Conservation (phyloP, 257 asterid species). For the Solanum microdontum region DNA sequence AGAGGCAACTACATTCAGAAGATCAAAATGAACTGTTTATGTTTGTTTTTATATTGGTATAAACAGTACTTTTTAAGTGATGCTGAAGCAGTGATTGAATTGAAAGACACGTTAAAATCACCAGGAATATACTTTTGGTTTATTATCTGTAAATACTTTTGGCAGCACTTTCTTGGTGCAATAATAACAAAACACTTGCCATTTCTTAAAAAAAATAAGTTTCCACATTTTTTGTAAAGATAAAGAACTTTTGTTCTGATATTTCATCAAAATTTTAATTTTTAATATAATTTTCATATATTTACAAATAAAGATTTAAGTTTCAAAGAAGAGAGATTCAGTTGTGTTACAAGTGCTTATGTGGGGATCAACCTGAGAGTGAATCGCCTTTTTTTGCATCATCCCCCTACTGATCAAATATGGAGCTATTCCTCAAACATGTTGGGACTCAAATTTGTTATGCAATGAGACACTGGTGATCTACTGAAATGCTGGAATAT, state of each 20-base stretch:
- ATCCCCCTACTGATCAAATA: not conserved
- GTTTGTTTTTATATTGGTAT: not conserved
- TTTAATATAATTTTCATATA: not conserved
- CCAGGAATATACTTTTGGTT: not conserved
- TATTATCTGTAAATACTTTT: not conserved
- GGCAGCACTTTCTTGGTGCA: not conserved
- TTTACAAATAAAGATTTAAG: not conserved
- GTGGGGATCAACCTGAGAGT: not conserved
- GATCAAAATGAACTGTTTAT: not conserved
- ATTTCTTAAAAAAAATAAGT: not conserved
- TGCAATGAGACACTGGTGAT: not conserved
- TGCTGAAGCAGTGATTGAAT: not conserved
- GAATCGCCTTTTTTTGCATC: not conserved
- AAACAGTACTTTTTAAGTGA: not conserved
- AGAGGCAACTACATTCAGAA: not conserved
- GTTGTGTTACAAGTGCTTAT: not conserved
- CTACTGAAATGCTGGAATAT: not conserved
- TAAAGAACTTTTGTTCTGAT: not conserved
- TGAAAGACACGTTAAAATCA: not conserved
- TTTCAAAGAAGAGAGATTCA: not conserved
- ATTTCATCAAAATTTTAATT: not conserved
- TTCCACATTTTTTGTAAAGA: not conserved
- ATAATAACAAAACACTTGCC: not conserved
- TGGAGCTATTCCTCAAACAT: not conserved
- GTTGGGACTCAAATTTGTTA: not conserved